Conservation (phyloP, 495 filamentous ascomycete species). For the Penicillium malachiteum region DNA sequence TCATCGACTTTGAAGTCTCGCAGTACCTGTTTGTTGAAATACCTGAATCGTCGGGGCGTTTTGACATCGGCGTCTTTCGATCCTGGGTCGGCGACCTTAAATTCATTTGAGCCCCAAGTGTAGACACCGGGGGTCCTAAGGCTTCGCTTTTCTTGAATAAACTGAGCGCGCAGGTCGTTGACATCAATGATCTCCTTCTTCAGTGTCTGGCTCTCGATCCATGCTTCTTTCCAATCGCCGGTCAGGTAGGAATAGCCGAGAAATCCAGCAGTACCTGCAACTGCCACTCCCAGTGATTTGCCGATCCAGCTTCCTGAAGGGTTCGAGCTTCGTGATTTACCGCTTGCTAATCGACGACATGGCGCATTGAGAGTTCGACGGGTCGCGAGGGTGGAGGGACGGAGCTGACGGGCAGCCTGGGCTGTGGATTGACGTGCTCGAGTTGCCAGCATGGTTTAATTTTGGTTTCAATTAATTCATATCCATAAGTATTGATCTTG, state of each 20-base stretch:
- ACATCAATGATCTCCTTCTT: conserved; percentile 25
- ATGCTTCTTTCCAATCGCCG: conserved; percentile 16
- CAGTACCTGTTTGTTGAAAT: conserved; percentile 82
- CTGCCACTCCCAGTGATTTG: conserved; percentile 36
- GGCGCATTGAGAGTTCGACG: conserved; percentile 22
- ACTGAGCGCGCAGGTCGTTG: conserved; percentile 69
- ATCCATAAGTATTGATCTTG: not conserved
- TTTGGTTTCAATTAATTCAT: conserved; percentile 1
- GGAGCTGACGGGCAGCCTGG: conserved; percentile 18
- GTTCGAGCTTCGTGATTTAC: conserved; percentile 17
- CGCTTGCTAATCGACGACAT: conserved; percentile 35
- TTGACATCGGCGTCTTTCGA: conserved; percentile 76
- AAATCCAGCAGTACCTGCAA: conserved; percentile 36
- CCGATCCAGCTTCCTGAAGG: conserved; percentile 33
- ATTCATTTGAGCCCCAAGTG: conserved; percentile 88
- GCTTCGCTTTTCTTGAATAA: conserved; percentile 82
- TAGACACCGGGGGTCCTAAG: conserved; percentile 90
- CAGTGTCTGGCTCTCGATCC: conserved; percentile 18
- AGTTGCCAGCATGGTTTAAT: conserved; percentile 27
- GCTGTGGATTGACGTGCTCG: conserved; percentile 29
- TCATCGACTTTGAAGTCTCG: conserved; percentile 84
- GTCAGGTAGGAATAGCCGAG: conserved; percentile 37
- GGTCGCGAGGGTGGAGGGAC: conserved; percentile 15
- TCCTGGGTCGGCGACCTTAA: conserved; percentile 79
- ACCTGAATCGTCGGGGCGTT: conserved; percentile 71